A percentile compares a stretch with the other conserved stretches of the same genome.
Conservation (phyloP, 2,329 filamentous ascomycete species). For the Diaporthe capsici region DNA sequence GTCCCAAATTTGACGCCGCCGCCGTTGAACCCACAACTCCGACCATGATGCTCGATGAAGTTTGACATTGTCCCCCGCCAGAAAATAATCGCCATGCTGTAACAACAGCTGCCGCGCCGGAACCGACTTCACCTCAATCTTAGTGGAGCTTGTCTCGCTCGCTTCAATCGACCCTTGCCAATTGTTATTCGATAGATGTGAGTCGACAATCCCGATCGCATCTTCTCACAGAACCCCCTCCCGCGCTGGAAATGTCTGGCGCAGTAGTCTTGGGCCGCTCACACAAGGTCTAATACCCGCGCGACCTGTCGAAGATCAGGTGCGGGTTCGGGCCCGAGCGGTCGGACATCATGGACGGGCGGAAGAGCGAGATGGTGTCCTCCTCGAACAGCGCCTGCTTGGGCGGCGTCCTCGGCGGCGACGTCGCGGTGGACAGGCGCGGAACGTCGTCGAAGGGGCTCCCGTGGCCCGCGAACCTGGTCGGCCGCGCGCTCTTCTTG, state of each 20-base stretch:
- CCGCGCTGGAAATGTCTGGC: background rate
- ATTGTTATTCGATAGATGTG: background rate
- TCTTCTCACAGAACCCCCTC: background rate
- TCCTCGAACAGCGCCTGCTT: conserved; percentile 34
- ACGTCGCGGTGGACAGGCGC: background rate
- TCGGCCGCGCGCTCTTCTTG: conserved; percentile 33
- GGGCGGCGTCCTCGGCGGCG: conserved; percentile 32
- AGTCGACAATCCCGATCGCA: background rate
- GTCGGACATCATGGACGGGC: conserved; percentile 34
- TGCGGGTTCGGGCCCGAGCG: conserved; percentile 2
- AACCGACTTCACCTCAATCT: background rate
- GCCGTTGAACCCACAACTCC: conserved; percentile 7
- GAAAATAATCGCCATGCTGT: background rate
- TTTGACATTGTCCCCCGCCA: background rate
- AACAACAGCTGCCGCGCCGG: background rate
- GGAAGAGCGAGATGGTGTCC: conserved; percentile 29
- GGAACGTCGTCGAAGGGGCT: conserved; percentile 15
- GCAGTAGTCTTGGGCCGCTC: background rate
- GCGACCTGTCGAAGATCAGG: conserved; percentile 13
- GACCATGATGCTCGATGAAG: background rate
- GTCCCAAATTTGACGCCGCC: background rate
- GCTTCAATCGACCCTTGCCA: background rate
- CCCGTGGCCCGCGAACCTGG: conserved; percentile 9
- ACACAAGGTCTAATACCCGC: background rate
- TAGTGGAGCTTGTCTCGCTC: too few relatives aligned